Evolutionary conservation across 1,284 basidiomycete species (phyloP).

Genomic region (Ganoderma lucidum): DNA sequence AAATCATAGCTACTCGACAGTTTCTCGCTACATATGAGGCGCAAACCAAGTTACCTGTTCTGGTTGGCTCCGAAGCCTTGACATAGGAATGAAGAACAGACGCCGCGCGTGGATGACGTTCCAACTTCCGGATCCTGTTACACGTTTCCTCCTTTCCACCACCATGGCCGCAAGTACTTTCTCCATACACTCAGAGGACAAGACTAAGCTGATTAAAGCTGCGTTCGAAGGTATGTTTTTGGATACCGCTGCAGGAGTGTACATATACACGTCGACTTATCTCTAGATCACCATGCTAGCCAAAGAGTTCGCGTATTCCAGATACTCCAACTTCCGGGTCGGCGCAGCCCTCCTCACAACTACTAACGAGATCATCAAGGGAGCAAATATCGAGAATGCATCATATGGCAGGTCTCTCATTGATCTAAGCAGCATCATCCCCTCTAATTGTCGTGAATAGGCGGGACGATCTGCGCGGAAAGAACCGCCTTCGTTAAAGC

Average conservation of each 20-base stretch:
- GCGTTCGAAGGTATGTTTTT: conserved; percentile 42
- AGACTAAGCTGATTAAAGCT: conserved; percentile 42
- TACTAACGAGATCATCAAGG: conserved; percentile 79
- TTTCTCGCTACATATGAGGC: background rate
- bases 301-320: conserved; percentile 67
- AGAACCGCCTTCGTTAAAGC: conserved; percentile 90
- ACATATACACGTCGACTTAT: background rate
- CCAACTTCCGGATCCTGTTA: background rate
- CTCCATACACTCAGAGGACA: conserved; percentile 36
- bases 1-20: background rate
- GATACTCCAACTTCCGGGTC: conserved; percentile 90
- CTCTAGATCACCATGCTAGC: conserved; percentile 45
- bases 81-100: conserved; percentile 1
- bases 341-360: conserved; percentile 82
- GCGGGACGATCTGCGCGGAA: conserved; percentile 88
- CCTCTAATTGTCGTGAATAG: conserved; percentile 43
- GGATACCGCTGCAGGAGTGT: background rate
- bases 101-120: conserved; percentile 1
- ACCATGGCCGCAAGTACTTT: conserved; percentile 38
- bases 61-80: background rate
- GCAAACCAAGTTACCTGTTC: background rate
- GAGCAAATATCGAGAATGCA: conserved; percentile 92
- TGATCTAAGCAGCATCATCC: background rate
- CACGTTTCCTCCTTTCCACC: background rate
- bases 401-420: conserved; percentile 71